Evolutionary conservation across 768 basidiomycete species (phyloP), one percentile per base, ranked within the genome.

Genomic region (Hypholoma fasciculare): DNA sequence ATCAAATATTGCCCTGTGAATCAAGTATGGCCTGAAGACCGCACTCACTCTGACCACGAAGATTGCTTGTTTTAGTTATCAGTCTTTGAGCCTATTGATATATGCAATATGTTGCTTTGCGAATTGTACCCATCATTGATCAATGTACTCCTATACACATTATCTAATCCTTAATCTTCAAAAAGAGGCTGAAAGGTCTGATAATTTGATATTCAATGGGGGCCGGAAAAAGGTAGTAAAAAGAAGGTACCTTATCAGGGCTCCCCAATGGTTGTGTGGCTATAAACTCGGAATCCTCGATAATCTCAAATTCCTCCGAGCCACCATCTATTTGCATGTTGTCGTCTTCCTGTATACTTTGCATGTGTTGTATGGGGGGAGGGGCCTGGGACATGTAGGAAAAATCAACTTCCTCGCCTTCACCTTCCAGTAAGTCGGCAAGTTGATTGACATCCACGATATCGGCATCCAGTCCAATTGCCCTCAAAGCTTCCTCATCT

Each of bases 381-480:
- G 59, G 58, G 34, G 54, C 59, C 55, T 76, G 74, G 1, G 73
- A 73, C 19, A 69, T 61, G 37, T 69, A 68, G 40, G 72, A 74
- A 56, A 76, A 77, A 19, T 71, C 73, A 3, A 81, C 80, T 63
- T 88, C 86, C 59, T 83, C 82, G 11, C 79, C 85, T 2, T 86
- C 84, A 26, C 76, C 85, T 53, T 84, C 83, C 17, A 88, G 69
- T 75, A 88, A 77, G 23, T 79, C 83, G 19, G 74, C 77, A 37
- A 91, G 70, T 66, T 90, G 88, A 20, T 83, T 79, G 5, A 71
- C 77, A 57, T 78, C 74, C 89, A 92, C 89, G 59, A 78, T 66
- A 64, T 90, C 88, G 20, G 87, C 75, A 2, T 86, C 88, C 27
- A 92, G 72, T 4, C 89, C 89, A 1, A 86, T 84, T 26, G 76